Base-by-base conservation (phyloP, 2,329 filamentous ascomycete genomes). In the Monosporascus sp. region DNA sequence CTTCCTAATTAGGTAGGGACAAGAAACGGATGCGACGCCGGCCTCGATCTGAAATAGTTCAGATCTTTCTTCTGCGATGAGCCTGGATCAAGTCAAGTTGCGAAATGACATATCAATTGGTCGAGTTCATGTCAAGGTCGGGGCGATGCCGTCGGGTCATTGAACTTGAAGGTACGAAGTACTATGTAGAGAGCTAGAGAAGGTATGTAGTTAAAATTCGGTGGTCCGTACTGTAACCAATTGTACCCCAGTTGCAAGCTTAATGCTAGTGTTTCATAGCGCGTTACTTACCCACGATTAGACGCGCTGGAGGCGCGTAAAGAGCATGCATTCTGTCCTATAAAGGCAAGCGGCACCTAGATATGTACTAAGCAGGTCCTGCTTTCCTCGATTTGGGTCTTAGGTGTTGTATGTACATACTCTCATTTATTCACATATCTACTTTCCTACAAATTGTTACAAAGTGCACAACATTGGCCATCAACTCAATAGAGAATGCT, bases 251-350 rank as follows among this genome's bases (percentile, higher is more conserved):
- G 22, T 22, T 22, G 48, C 22, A 43, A 49, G 27, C 27, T 31
- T 31, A 31, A 27, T 11, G 27, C 27, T 11, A 27, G 1, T 15
- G 48, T 43, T 18, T 11, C 6, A 37, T 48, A 20, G 50, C 37
- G 20, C 17, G 44, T 48, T 52, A 35, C 47, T 39, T 50, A 0
- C 58, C 60, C 57, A 58, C 58, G 44, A 55, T 48, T 15, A 55
- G 31, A 63, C 61, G 60, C 61, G 61, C 57, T 49, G 11, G 9
- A 57, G 58, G 61, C 61, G 61, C 61, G 61, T 63, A 58, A 61
- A 63, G 55, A 54, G 53, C 53, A 14, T 46, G 22, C 43, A 46
- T 46, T 3, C 52, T 55, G 52, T 43, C 50, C 18, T n/a, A 47
- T 52, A 51, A 50, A 20, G 39, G 35, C 48, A 15, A 37, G 20